These are phyloP conservation scores for Ephemerocybe angulata DNA, from an alignment of 768 basidiomycete species.

Conservation along the genomic window DNA sequence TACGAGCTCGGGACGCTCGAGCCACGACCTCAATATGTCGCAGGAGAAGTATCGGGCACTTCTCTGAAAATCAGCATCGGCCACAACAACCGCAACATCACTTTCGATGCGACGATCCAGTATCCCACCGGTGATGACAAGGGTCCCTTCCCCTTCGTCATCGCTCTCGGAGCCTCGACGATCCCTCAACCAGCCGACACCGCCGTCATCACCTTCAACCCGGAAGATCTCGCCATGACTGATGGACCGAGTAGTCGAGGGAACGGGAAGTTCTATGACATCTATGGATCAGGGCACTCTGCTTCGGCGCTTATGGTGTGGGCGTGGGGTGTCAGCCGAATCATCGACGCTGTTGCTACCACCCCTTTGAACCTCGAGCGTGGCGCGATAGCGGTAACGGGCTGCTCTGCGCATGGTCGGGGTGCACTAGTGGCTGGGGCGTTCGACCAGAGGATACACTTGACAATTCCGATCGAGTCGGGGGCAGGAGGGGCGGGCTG, in stretches of 20 bases:
- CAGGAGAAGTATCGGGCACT: conserved; percentile 40
- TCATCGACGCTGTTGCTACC: conserved; percentile 51
- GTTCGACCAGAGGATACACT: conserved; percentile 48
- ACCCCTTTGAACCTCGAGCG: conserved; percentile 24
- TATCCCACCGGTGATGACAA: conserved; percentile 29
- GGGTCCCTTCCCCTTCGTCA: conserved; percentile 47
- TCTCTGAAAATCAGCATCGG: conserved; percentile 42
- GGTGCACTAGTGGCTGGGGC: conserved; percentile 55
- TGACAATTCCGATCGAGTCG: conserved; percentile 57
- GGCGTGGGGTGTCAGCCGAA: conserved; percentile 54
- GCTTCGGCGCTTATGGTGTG: conserved; percentile 52
- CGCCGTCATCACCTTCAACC: conserved; percentile 44
- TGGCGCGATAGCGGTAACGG: conserved; percentile 47
- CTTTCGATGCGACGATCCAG: conserved; percentile 44
- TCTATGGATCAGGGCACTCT: conserved; percentile 43
- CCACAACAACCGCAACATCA: conserved; percentile 40
- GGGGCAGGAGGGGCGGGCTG: conserved; percentile 52
- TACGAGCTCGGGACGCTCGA: conserved; percentile 54
- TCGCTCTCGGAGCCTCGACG: conserved; percentile 43
- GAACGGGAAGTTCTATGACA: conserved; percentile 48
- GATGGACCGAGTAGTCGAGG: conserved; percentile 43
- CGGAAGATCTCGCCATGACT: conserved; percentile 46
- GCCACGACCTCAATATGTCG: conserved; percentile 39
- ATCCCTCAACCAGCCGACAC: conserved; percentile 32
- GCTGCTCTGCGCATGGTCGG: conserved; percentile 54